Evolutionary conservation across 78 protist species (phyloP).

Genomic region (Bigelowiella natans): DNA sequence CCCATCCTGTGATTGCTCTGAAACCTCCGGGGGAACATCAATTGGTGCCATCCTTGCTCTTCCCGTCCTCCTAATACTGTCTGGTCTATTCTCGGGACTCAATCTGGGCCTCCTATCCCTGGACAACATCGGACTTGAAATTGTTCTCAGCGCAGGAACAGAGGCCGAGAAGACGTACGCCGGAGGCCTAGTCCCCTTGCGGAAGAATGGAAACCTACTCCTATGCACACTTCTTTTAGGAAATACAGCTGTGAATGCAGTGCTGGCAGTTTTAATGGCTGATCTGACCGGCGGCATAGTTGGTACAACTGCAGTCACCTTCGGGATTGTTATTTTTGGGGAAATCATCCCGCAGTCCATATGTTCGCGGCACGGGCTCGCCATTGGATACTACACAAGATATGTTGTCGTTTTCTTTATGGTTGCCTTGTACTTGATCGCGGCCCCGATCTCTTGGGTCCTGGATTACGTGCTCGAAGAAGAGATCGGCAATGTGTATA

Average conservation of each 20-base stretch:
- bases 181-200: constrained; percentile 54
- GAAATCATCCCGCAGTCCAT: constrained; percentile 62
- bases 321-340: constrained; percentile 65
- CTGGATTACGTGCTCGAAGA: constrained; percentile 70
- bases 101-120: constrained; percentile 70
- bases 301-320: constrained; percentile 58
- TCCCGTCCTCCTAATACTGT: constrained; percentile 35
- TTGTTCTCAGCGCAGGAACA: neutral
- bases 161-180: constrained; percentile 42
- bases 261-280: constrained; percentile 64
- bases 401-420: neutral
- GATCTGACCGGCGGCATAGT: constrained; percentile 44
- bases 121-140: constrained; percentile 53
- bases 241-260: constrained; percentile 74
- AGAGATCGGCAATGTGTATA: constrained; percentile 46
- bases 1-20: too few relatives aligned
- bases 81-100: constrained; percentile 74
- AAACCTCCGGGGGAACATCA: neutral
- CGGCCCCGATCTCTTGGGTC: constrained; percentile 49
- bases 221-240: constrained; percentile 86
- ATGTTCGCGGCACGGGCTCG: constrained; percentile 55
- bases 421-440: neutral
- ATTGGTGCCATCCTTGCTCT: neutral
- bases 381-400: neutral
- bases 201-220: constrained; percentile 71